A percentile compares a stretch with the other conserved stretches of the same genome.
Conservation (phyloP, 352 stramenopile genomes). For the Globisporangium parvum region DNA sequence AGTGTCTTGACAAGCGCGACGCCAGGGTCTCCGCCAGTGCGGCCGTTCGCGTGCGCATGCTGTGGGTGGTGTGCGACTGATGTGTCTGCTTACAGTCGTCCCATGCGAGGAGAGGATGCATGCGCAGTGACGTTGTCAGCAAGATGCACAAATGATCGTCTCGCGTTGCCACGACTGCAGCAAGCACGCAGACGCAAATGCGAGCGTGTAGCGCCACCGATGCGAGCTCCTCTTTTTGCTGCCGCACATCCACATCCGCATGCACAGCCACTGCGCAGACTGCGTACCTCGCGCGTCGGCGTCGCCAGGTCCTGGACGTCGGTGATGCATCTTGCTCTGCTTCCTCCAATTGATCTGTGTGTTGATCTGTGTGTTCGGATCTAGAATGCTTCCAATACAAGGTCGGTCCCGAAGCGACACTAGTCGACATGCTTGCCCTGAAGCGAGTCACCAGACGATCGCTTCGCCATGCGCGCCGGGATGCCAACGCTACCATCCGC, state of each 20-base stretch:
- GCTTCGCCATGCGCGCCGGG: too few relatives aligned
- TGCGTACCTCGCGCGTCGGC: conserved; percentile 10
- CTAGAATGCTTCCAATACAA: neutral
- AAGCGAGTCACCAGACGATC: too few relatives aligned
- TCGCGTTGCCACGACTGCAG: too few relatives aligned
- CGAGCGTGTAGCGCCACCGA: neutral
- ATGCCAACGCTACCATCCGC: too few relatives aligned
- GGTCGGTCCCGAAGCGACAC: neutral
- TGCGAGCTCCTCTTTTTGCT: neutral
- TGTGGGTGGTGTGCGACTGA: conserved; percentile 1
- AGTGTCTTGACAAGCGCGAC: conserved; percentile 49
- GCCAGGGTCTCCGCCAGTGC: conserved; percentile 29
- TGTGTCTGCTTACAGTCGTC: neutral
- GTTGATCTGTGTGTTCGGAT: neutral
- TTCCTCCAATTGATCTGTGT: neutral
- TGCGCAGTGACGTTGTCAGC: neutral
- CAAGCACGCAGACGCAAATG: neutral
- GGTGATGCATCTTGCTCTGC: conserved; percentile 15
- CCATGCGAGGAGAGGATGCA: neutral
- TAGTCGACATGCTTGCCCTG: too few relatives aligned
- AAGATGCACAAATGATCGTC: neutral
- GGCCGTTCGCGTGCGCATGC: neutral
- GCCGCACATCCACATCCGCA: neutral
- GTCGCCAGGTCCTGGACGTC: conserved; percentile 15
- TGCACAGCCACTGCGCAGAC: neutral